Evolutionary conservation across 208 protist species (phyloP).

Genomic region (Acanthamoeba castellanii): DNA sequence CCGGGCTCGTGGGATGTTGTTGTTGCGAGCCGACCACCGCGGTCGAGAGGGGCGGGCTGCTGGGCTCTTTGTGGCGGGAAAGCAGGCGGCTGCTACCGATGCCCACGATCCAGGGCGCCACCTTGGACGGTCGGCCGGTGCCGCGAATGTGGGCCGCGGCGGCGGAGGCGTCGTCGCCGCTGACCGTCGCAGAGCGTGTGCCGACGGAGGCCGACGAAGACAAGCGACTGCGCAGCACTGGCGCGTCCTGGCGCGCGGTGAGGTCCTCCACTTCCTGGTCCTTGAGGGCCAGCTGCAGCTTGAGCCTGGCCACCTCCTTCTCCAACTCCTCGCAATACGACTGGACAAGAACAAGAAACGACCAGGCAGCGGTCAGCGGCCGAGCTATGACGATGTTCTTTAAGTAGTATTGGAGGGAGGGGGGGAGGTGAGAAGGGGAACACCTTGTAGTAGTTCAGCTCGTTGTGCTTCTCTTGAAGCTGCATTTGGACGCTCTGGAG

Average conservation of each 20-base stretch:
- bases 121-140: not conserved
- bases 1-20: too few species aligned
- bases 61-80: too few species aligned
- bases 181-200: not conserved
- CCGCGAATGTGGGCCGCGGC: not conserved
- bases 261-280: not conserved
- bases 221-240: not conserved
- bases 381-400: too few species aligned
- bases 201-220: not conserved
- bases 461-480: slow-evolving; percentile 26
- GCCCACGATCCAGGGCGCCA: not conserved
- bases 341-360: not conserved
- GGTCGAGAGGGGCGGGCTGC: too few species aligned
- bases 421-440: too few species aligned
- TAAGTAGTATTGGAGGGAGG: too few species aligned
- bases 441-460: slow-evolving; percentile 21
- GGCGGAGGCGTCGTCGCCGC: not conserved
- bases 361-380: not conserved
- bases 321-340: slow-evolving; percentile 11
- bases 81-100: not conserved
- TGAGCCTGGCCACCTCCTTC: not conserved
- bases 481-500: slow-evolving; percentile 33
- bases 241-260: not conserved
- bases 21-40: too few species aligned
- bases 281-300: not conserved